Evolutionary conservation across 169 alveolate species (phyloP), one percentile per base, ranked within the genome.

Genomic region (Eimeria zaria): DNA sequence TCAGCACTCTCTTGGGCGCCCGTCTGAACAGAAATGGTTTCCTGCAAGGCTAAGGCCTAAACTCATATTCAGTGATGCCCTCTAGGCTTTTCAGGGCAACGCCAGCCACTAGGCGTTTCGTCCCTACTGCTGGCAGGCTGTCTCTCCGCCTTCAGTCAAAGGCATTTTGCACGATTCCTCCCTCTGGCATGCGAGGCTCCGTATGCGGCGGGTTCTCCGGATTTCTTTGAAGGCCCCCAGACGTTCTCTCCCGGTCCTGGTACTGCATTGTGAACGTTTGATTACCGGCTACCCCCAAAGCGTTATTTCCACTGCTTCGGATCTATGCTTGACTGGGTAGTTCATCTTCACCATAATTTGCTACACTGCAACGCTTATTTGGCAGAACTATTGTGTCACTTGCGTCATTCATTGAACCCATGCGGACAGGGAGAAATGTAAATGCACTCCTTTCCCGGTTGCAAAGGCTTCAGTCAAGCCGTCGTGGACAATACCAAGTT

Each of bases 1-100:
- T 44, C 94, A 87, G 83, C 94, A 87, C 64, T 60, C 94, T 39
- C 94, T 87, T 14, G 94, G 94, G 48, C 94, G 94, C 94, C 94
- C 94, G 16, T 87, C 94, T 36, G 94, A 87, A 36, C 94, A 87
- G 46, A 87, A 87, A 14, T 87, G 94, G 94, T 87, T 87, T 41
- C 94, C 94, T 87, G 94, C 67, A 27, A 41, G 94, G 53, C 81
- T 55, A n/a, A 24, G 71, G 53, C 94, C 94, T 44, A 87, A 87
- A 18, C 83, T 87, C n/a, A 44, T 87, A 8, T 87, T 41, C 83
- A 73, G 55, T n/a, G 83, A 73, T 73, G 30, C 22, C 83, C 83
- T 33, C 16, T 73, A 73, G 53, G 12, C 55, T 73, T 53, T 39
- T 3, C 33, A 33, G 18, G 53, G 18, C 53, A 41, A 22, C 12